phyloP scores from a whole-genome alignment of 768 basidiomycete genomes.

The Pulveroboletus sp. region DNA sequence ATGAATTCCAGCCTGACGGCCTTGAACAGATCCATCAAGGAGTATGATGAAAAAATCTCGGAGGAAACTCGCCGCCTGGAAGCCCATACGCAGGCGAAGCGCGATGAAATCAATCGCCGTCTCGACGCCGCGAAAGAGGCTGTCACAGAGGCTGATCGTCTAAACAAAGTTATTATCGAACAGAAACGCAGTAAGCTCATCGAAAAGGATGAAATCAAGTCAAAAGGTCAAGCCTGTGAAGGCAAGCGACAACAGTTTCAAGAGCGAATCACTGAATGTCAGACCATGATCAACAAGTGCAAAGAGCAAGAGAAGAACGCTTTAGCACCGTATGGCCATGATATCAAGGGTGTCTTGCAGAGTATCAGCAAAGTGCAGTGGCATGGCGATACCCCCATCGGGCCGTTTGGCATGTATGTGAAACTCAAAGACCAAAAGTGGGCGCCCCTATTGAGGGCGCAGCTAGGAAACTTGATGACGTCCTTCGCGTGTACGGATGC shows the following conservation, averaged over 20 bases:
- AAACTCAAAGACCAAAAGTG: constrained; percentile 67
- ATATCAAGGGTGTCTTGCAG: constrained; percentile 54
- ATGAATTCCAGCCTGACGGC: constrained; percentile 42
- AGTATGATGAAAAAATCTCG: constrained; percentile 43
- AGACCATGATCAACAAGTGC: constrained; percentile 47
- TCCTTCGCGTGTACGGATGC: constrained; percentile 73
- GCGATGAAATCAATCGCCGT: constrained; percentile 50
- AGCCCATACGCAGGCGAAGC: constrained; percentile 55
- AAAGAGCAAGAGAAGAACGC: constrained; percentile 51
- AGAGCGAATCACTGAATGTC: constrained; percentile 40
- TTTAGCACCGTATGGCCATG: constrained; percentile 56
- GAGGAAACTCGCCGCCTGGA: constrained; percentile 52
- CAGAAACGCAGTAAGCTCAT: constrained; percentile 31
- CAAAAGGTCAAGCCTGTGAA: constrained; percentile 37
- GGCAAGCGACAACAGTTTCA: constrained; percentile 29
- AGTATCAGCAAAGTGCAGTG: constrained; percentile 50
- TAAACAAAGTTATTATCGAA: constrained; percentile 25
- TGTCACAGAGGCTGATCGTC: constrained; percentile 37
- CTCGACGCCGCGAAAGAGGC: constrained; percentile 43
- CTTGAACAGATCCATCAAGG: constrained; percentile 30
- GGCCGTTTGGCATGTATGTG: constrained; percentile 78
- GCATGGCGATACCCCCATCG: constrained; percentile 63
- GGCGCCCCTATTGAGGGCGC: constrained; percentile 57
- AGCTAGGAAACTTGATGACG: constrained; percentile 54
- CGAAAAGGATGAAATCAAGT: constrained; percentile 30